Conservation (phyloP, 352 stramenopile species). For the Phytophthora melonis region DNA sequence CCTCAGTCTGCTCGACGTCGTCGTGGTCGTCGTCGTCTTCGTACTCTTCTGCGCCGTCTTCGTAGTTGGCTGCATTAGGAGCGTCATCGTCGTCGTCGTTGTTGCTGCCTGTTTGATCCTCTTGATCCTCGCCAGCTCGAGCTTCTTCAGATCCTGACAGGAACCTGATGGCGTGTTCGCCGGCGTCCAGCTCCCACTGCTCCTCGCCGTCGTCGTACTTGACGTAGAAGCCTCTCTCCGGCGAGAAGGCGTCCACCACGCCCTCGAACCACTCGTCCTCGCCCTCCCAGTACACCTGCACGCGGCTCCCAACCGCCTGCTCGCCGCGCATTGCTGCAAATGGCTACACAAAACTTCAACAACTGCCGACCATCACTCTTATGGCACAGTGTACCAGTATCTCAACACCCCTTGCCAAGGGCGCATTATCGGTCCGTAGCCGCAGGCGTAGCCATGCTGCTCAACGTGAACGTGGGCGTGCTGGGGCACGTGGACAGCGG, state of each 20-base stretch:
- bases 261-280: slow-evolving; percentile 77
- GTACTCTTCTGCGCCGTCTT: slow-evolving; percentile 22
- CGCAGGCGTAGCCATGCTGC: background rate
- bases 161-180: slow-evolving; percentile 35
- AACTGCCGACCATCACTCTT: background rate
- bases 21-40: slow-evolving; percentile 22
- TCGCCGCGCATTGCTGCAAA: slow-evolving; percentile 11
- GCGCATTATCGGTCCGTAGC: background rate
- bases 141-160: background rate
- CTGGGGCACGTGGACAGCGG: slow-evolving; percentile 98
- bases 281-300: slow-evolving; percentile 77
- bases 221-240: slow-evolving; percentile 62
- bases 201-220: slow-evolving; percentile 80
- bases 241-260: slow-evolving; percentile 43
- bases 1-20: background rate
- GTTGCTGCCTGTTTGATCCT: slow-evolving; percentile 33
- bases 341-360: slow-evolving; percentile 33
- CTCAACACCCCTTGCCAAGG: background rate
- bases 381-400: background rate
- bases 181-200: slow-evolving; percentile 69
- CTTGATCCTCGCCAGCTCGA: slow-evolving; percentile 4
- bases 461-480: slow-evolving; percentile 99
- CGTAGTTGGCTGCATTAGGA: background rate
- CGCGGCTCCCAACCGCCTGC: slow-evolving; percentile 50
- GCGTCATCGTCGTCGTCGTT: background rate